Percentiles rank a stretch among this genome's conserved stretches.
phyloP scores from a whole-genome alignment of 345 rosid genomes.

The Hibiscus tridactylites region DNA sequence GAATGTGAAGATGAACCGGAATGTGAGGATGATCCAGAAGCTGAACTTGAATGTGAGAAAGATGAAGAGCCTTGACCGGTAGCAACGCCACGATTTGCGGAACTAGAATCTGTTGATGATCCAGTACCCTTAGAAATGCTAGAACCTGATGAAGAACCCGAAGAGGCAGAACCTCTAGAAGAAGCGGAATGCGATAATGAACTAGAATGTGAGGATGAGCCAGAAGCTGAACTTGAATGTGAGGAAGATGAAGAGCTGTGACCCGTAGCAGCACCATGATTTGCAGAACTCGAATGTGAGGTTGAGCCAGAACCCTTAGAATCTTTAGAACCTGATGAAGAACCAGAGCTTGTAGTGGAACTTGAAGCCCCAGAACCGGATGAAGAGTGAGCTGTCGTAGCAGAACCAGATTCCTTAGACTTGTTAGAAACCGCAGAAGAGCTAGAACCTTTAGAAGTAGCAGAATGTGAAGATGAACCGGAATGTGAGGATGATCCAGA shows the following conservation, averaged over 20 bases:
- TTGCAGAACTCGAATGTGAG: too few species aligned
- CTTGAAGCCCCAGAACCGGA: neutral
- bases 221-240: too few species aligned
- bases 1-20: neutral
- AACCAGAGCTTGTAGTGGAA: neutral
- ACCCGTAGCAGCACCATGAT: too few species aligned
- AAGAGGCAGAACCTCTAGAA: neutral
- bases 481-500: neutral
- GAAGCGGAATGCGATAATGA: neutral
- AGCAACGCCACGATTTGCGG: too few species aligned
- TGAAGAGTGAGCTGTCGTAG: too few species aligned
- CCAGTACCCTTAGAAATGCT: neutral
- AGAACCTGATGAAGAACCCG: neutral
- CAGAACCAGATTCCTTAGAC: neutral
- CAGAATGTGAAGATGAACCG: neutral
- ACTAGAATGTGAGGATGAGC: too few species aligned
- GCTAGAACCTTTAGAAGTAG: too few species aligned
- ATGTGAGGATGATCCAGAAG: too few species aligned
- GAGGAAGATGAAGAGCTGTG: too few species aligned
- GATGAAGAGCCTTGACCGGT: neutral
- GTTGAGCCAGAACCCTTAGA: neutral
- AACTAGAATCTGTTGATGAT: too few species aligned
- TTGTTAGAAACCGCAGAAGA: neutral
- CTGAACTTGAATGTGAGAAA: neutral
- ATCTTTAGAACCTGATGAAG: neutral